phyloP scores from a whole-genome alignment of 2,329 filamentous ascomycete genomes.

The Colletotrichum horii region DNA sequence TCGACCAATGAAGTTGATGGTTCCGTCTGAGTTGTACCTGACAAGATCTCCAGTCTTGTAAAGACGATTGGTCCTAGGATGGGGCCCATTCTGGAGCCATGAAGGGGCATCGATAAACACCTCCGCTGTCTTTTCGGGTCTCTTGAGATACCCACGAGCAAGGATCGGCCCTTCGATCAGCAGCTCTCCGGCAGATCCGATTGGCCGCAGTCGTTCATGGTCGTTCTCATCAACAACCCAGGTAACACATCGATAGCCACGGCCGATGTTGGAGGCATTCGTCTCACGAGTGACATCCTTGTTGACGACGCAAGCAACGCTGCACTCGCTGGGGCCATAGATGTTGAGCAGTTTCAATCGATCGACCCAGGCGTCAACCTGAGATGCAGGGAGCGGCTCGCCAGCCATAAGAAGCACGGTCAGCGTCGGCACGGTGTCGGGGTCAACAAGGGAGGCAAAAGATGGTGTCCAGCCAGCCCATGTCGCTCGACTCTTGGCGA shows the following conservation, averaged over 20 bases:
- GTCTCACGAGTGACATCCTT: background rate
- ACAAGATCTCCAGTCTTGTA: constrained; percentile 31
- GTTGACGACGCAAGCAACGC: background rate
- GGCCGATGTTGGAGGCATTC: constrained; percentile 24
- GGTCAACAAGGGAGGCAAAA: constrained; percentile 11
- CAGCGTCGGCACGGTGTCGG: constrained; percentile 16
- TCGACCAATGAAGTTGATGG: constrained; percentile 27
- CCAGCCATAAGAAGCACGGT: constrained; percentile 21
- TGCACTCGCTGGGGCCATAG: background rate
- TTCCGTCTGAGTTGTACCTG: constrained; percentile 27
- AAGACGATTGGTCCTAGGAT: constrained; percentile 23
- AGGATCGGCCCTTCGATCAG: constrained; percentile 22
- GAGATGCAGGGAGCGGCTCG: constrained; percentile 21
- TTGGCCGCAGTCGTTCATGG: constrained; percentile 19
- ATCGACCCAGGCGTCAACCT: constrained; percentile 18
- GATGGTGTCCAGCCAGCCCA: constrained; percentile 24
- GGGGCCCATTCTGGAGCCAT: constrained; percentile 23
- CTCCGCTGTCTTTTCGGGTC: background rate
- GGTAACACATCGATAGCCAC: constrained; percentile 10
- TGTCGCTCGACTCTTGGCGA: constrained; percentile 14
- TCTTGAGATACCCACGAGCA: background rate
- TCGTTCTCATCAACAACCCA: constrained; percentile 26
- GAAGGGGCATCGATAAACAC: background rate
- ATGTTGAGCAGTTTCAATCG: background rate
- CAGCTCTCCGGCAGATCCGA: constrained; percentile 26